A percentile compares a stretch with the other conserved stretches of the same genome.
phyloP scores from a whole-genome alignment of 2,329 filamentous ascomycete species.

The Colletotrichum sp. region DNA sequence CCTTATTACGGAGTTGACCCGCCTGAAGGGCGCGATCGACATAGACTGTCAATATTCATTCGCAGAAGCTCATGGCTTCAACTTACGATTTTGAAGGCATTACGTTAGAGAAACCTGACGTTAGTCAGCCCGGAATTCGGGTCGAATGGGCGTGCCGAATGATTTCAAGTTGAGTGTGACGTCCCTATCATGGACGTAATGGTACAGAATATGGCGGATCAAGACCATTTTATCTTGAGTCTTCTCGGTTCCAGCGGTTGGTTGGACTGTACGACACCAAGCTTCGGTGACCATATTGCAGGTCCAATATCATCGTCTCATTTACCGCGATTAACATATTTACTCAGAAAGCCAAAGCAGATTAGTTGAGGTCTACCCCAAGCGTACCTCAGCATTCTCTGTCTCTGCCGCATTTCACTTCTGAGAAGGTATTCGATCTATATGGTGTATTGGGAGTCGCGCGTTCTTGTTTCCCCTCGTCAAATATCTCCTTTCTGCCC shows the following conservation, averaged over 20 bases:
- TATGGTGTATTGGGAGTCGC: accelerated
- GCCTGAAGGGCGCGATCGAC: background rate
- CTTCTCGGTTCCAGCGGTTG: background rate
- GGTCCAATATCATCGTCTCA: background rate
- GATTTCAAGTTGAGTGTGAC: background rate
- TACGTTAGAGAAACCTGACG: background rate
- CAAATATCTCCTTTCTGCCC: background rate
- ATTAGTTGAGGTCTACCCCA: background rate
- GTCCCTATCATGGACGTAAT: background rate
- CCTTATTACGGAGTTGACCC: background rate
- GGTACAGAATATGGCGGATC: too few species aligned
- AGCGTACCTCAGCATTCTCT: background rate
- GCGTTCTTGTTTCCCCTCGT: background rate
- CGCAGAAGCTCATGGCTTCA: background rate
- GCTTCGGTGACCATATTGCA: background rate
- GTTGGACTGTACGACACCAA: background rate
- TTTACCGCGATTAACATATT: background rate
- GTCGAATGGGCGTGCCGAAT: background rate
- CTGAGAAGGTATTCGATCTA: background rate
- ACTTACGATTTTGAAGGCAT: background rate
- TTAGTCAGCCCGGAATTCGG: background rate
- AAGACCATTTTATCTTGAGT: background rate
- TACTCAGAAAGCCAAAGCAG: background rate
- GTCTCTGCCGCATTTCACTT: background rate
- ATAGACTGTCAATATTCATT: background rate